Percentiles rank a stretch among this genome's conserved stretches.
These are phyloP conservation scores for Esteya vermicola DNA, from an alignment of 2,329 filamentous ascomycete genomes.

Conservation along the genomic window DNA sequence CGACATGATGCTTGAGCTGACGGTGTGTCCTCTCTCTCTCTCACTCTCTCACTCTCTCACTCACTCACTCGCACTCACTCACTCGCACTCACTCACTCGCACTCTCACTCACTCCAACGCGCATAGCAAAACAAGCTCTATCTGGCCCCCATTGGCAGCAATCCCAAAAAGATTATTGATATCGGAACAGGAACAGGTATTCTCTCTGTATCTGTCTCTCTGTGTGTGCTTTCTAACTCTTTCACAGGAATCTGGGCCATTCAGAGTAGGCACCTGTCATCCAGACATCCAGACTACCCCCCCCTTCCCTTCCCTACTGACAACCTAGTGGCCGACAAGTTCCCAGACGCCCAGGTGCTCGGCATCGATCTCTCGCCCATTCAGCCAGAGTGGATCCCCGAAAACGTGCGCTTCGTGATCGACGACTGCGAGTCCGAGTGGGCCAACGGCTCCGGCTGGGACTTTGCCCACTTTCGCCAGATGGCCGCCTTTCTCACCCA, in stretches of 20 bases:
- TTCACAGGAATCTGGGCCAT: conserved; percentile 22
- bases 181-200: conserved; percentile 34
- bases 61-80: background rate
- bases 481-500: conserved; percentile 38
- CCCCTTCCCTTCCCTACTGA: background rate
- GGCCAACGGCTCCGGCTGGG: conserved; percentile 36
- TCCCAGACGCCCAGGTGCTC: conserved; percentile 24
- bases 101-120: background rate
- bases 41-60: background rate
- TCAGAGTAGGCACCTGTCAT: conserved; percentile 19
- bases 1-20: conserved; percentile 28
- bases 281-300: background rate
- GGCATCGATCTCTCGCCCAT: conserved; percentile 31
- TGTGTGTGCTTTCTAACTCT: background rate
- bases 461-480: conserved; percentile 38
- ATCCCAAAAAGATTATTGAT: conserved; percentile 29
- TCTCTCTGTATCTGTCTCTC: background rate
- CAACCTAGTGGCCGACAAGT: conserved; percentile 22
- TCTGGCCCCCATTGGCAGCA: conserved; percentile 22
- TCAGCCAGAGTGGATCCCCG: conserved; percentile 34
- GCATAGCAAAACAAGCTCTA: conserved; percentile 23
- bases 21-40: conserved; percentile 12
- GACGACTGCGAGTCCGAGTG: conserved; percentile 49
- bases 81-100: background rate
- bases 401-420: conserved; percentile 47